These are phyloP conservation scores for Eucalyptus fibrosa DNA, from an alignment of 345 rosid species.

Conservation along the genomic window DNA sequence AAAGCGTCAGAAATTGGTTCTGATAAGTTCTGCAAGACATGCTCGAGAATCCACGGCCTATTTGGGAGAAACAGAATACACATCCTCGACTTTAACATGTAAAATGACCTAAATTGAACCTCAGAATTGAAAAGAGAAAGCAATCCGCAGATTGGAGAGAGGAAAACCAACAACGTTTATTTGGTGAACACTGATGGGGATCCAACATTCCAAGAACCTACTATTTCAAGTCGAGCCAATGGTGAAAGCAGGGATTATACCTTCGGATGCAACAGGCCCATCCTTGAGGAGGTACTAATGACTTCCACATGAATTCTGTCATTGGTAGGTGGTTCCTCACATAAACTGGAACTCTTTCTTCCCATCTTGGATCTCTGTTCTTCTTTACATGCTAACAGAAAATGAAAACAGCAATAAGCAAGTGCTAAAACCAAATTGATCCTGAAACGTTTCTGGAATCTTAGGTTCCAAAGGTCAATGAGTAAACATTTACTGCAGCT, in stretches of 20 bases:
- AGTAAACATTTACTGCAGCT: neutral
- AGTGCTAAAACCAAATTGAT: neutral
- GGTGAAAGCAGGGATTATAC: slow-evolving; percentile 7
- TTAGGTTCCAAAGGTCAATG: neutral
- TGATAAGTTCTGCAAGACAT: neutral
- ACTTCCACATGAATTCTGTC: slow-evolving; percentile 78
- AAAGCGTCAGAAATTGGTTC: neutral
- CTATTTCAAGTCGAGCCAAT: neutral
- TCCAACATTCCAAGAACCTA: neutral
- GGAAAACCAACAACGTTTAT: neutral
- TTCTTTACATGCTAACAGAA: slow-evolving; percentile 58
- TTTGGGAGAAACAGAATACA: neutral
- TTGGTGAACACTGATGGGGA: neutral
- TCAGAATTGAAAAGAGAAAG: neutral
- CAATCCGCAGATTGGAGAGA: neutral
- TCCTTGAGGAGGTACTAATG: slow-evolving; percentile 63
- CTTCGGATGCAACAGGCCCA: slow-evolving; percentile 79
- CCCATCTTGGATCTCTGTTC: slow-evolving; percentile 92
- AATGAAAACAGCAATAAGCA: neutral
- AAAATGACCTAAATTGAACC: neutral
- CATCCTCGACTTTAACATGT: neutral
- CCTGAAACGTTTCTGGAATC: neutral
- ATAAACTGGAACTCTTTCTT: slow-evolving; percentile 76
- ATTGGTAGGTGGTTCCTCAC: slow-evolving; percentile 66
- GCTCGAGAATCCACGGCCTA: neutral